Percentiles rank a stretch among this genome's conserved stretches.
These are phyloP conservation scores for Russula vinacea DNA, from an alignment of 768 basidiomycete species.

Conservation along the genomic window DNA sequence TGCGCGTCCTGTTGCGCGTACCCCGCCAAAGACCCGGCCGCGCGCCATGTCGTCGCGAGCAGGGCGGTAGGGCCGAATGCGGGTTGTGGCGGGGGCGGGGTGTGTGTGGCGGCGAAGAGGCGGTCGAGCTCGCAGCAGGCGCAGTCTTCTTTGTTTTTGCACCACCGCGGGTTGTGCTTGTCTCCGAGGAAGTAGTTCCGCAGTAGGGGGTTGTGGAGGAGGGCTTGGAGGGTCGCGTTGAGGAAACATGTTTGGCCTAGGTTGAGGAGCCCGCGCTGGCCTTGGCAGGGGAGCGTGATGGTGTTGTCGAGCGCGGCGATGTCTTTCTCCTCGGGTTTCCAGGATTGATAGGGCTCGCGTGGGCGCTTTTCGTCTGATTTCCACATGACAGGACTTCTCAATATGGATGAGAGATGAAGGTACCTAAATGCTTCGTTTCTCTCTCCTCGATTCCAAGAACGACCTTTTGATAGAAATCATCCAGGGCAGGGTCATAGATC, in stretches of 20 bases:
- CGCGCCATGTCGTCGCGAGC: conserved; percentile 79
- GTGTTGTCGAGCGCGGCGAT: conserved; percentile 47
- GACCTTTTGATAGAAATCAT: conserved; percentile 44
- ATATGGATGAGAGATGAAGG: background rate
- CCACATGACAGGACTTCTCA: conserved; percentile 29
- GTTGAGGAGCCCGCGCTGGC: conserved; percentile 81
- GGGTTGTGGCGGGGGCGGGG: conserved; percentile 38
- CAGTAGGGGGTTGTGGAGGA: conserved; percentile 86
- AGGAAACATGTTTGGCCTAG: conserved; percentile 93
- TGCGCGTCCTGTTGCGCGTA: conserved; percentile 95
- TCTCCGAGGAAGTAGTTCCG: conserved; percentile 89
- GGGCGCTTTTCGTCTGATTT: conserved; percentile 35
- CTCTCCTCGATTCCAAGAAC: conserved; percentile 58
- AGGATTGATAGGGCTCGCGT: conserved; percentile 50
- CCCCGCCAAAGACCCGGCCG: conserved; percentile 76
- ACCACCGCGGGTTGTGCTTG: conserved; percentile 73
- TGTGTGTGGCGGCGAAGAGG: conserved; percentile 67
- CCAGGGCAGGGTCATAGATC: conserved; percentile 57
- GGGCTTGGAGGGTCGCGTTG: conserved; percentile 84
- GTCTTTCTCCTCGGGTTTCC: conserved; percentile 47
- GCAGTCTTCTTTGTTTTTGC: conserved; percentile 70
- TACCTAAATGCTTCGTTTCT: conserved; percentile 58
- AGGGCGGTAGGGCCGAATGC: conserved; percentile 83
- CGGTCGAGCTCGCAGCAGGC: conserved; percentile 94
- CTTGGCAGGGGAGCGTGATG: conserved; percentile 66